phyloP scores from a whole-genome alignment of 2,329 filamentous ascomycete species.

The Penicillium sp. region DNA sequence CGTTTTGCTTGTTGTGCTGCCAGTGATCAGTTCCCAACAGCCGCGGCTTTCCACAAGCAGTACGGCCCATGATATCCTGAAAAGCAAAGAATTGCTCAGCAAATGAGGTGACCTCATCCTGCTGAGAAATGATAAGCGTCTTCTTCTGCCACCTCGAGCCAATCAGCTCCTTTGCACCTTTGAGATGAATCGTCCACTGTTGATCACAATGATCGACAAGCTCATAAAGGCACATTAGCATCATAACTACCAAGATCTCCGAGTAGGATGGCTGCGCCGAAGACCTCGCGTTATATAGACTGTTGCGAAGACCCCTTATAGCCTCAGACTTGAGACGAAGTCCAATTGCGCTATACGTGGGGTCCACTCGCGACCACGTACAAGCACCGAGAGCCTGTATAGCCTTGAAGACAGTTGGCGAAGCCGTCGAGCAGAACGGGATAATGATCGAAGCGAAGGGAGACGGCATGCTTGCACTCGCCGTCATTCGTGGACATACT shows the following conservation, averaged over 20 bases:
- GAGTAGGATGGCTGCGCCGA: constrained; percentile 35
- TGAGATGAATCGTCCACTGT: constrained; percentile 55
- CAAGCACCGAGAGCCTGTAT: constrained; percentile 47
- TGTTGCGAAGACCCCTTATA: constrained; percentile 41
- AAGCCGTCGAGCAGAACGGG: constrained; percentile 45
- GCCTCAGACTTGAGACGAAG: constrained; percentile 45
- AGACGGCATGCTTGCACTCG: constrained; percentile 40
- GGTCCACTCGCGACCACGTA: constrained; percentile 40
- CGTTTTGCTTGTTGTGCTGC: constrained; percentile 43
- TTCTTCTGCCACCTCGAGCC: constrained; percentile 41
- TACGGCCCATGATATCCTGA: constrained; percentile 58
- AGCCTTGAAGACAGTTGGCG: constrained; percentile 43
- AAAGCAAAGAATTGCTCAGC: constrained; percentile 57
- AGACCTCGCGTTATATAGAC: constrained; percentile 35
- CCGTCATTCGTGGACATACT: constrained; percentile 46
- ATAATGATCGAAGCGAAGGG: constrained; percentile 47
- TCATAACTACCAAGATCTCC: constrained; percentile 49
- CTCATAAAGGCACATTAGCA: constrained; percentile 54
- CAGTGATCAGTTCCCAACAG: constrained; percentile 56
- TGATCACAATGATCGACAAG: constrained; percentile 51
- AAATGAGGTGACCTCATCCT: constrained; percentile 40
- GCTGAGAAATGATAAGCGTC: constrained; percentile 17
- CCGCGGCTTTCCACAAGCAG: constrained; percentile 54
- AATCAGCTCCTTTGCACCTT: constrained; percentile 55
- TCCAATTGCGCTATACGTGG: constrained; percentile 36